These are phyloP conservation scores for Tulasnella sp. DNA, from an alignment of 768 basidiomycete species.

Conservation along the genomic window DNA sequence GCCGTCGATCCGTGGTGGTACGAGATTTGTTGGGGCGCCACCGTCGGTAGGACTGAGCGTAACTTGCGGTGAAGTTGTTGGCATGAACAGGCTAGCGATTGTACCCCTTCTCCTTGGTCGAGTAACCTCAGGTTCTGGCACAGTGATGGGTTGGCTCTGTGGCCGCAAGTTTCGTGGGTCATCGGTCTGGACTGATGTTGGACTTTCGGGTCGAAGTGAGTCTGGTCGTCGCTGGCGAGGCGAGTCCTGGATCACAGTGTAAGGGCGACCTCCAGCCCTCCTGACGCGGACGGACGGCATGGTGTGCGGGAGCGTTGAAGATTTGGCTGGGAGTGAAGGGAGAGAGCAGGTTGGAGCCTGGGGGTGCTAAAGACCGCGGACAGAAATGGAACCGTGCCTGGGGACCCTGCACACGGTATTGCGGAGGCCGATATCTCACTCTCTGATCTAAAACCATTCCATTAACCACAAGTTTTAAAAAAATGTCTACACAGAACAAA, in stretches of 20 bases:
- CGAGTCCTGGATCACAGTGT: slow-evolving; percentile 17
- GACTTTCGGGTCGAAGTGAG: slow-evolving; percentile 15
- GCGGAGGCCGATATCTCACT: background rate
- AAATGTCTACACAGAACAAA: background rate
- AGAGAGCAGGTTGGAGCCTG: background rate
- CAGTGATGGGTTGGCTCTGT: background rate
- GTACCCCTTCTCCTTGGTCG: background rate
- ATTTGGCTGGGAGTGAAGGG: background rate
- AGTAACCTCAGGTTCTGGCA: background rate
- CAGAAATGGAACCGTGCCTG: background rate
- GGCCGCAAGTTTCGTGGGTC: background rate
- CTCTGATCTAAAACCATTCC: background rate
- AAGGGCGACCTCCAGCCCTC: slow-evolving; percentile 14
- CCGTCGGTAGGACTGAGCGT: background rate
- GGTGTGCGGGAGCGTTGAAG: background rate
- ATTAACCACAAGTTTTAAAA: too few relatives aligned
- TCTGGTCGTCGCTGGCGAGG: background rate
- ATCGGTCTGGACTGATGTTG: background rate
- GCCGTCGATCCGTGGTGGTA: background rate
- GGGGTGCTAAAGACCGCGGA: slow-evolving; percentile 1
- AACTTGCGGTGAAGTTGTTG: background rate
- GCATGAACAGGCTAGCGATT: background rate
- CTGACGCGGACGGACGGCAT: slow-evolving; percentile 26
- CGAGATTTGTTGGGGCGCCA: background rate
- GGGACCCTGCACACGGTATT: background rate